A percentile compares a stretch with the other conserved stretches of the same genome.
phyloP scores from a whole-genome alignment of 352 stramenopile species.

The Globisporangium iwayamae region DNA sequence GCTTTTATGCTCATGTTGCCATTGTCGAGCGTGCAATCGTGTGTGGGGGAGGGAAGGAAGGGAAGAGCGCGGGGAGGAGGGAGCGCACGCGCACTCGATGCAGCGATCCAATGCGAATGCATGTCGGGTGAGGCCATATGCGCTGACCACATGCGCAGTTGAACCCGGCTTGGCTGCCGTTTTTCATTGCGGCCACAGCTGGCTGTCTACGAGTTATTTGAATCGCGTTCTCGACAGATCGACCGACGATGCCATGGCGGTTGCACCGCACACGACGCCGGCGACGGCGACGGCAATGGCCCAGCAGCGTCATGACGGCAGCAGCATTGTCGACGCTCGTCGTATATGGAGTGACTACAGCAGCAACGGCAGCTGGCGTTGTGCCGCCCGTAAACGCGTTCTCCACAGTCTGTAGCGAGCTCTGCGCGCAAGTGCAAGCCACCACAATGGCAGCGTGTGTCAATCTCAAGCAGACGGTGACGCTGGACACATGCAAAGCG shows the following conservation, averaged over 20 bases:
- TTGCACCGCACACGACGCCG: background rate
- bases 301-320: background rate
- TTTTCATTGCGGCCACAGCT: background rate
- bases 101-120: background rate
- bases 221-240: background rate
- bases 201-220: background rate
- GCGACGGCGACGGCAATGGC: too few species aligned
- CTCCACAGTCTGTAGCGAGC: constrained; percentile 7
- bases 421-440: constrained; percentile 4
- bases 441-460: background rate
- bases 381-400: background rate
- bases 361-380: background rate
- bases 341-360: background rate
- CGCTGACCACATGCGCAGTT: background rate
- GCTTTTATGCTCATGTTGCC: background rate
- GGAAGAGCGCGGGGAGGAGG: background rate
- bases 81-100: background rate
- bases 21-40: background rate
- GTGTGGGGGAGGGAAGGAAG: background rate
- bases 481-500: background rate
- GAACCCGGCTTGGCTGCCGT: background rate
- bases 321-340: background rate
- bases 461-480: constrained; percentile 2
- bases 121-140: too few species aligned
- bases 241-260: constrained; percentile 13